Evolutionary conservation across 1,284 basidiomycete species (phyloP), one percentile per base, ranked within the genome.

Genomic region (Volvariella surrecta): DNA sequence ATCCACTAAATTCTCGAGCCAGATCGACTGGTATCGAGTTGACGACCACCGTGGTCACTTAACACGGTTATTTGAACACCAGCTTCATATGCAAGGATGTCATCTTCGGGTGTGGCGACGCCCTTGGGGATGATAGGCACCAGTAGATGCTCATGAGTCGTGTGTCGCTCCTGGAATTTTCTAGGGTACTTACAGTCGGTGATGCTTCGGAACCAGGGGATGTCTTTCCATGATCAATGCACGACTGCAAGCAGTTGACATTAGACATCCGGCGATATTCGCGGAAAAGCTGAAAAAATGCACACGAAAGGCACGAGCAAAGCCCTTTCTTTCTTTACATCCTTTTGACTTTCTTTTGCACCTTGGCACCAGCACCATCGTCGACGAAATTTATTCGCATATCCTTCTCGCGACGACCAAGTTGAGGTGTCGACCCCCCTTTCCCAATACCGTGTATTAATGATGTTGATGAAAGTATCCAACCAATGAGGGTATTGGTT

Each of bases 361-460:
- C 62, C 68, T 67, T 43, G 55, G 66, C 42, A 73, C 66, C 60
- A 4, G 83, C 80, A 45, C 83, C 84, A 37, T 77, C 77, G 10
- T 84, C 89, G 38, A 89, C 89, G 50, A 92, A 92, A 57, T 90
- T 92, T 70, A 85, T 84, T 22, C 90, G 73, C 90, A 94, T 93
- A 56, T 94, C 80, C 70, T 91, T 89, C 61, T 93, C 90, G 45
- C 91, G 76, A 18, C 91, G 76, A 41, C 91, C 92, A 15, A 96
- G 77, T 55, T 94, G 91, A 3, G 92, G 92, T 2, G 58, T 96
- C 91, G 20, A 95, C 91, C n/a, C n/a, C n/a, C n/a, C n/a, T n/a
- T n/a, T n/a, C n/a, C n/a, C n/a, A n/a, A n/a, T n/a, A n/a, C n/a
- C n/a, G n/a, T n/a, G n/a, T n/a, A n/a, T n/a, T n/a, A n/a, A n/a